Evolutionary conservation across 2,329 filamentous ascomycete genomes (phyloP).

Genomic region (Penicillium thymicola): DNA sequence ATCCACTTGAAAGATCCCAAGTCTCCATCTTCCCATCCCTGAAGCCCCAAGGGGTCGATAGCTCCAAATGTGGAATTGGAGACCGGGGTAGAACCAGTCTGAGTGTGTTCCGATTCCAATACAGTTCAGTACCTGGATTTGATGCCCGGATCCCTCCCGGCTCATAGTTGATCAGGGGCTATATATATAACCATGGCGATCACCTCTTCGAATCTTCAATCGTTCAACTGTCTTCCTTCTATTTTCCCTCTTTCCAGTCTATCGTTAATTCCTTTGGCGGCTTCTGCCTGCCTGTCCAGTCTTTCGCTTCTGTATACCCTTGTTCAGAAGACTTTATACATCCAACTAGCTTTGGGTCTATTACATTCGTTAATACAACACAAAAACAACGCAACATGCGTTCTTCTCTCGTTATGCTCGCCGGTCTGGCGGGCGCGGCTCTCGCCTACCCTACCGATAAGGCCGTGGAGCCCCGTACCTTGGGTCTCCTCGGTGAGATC

Average conservation of each 20-base stretch:
- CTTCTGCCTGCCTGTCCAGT: slow-evolving; percentile 16
- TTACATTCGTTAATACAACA: slow-evolving; percentile 19
- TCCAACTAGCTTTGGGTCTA: slow-evolving; percentile 12
- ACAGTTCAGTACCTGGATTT: slow-evolving; percentile 4
- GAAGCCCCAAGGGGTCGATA: slow-evolving; percentile 17
- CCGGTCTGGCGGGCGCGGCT: slow-evolving; percentile 32
- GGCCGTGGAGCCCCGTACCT: slow-evolving; percentile 26
- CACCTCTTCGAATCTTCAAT: slow-evolving; percentile 11
- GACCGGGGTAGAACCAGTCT: slow-evolving; percentile 21
- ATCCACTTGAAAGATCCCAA: slow-evolving; percentile 20
- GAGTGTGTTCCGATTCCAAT: not conserved
- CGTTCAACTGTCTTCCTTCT: slow-evolving; percentile 11
- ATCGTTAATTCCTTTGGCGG: slow-evolving; percentile 30
- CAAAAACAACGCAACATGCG: slow-evolving; percentile 21
- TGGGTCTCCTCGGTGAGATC: slow-evolving; percentile 20
- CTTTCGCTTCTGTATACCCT: slow-evolving; percentile 14
- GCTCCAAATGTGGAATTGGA: slow-evolving; percentile 23
- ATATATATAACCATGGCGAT: slow-evolving; percentile 33
- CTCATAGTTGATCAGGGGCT: slow-evolving; percentile 28
- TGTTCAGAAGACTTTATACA: slow-evolving; percentile 15
- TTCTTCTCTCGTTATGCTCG: slow-evolving; percentile 31
- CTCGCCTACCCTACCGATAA: slow-evolving; percentile 32
- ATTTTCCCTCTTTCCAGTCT: slow-evolving; percentile 30
- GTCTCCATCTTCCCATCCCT: slow-evolving; percentile 12
- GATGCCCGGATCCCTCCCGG: not conserved